Percentiles rank a stretch among this genome's conserved stretches.
Evolutionary conservation across 441 rosid species (phyloP).

Genomic region (Brassica balearica): DNA sequence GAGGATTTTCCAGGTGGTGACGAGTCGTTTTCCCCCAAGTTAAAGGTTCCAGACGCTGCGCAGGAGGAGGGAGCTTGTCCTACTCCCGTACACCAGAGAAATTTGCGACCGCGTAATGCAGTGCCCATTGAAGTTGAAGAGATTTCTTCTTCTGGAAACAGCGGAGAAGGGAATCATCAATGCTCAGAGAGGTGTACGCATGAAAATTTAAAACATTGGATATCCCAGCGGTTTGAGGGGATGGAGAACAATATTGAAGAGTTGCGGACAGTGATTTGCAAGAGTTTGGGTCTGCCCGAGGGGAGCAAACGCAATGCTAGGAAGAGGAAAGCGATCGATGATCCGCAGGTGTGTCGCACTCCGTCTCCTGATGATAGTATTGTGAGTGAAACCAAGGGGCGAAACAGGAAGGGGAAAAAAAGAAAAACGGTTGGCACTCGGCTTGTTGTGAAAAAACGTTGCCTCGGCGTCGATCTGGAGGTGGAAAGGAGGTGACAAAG

Average conservation of each 20-base stretch:
- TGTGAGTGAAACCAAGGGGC: neutral
- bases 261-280: neutral
- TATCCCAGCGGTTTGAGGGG: too few species aligned
- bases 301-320: neutral
- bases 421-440: neutral
- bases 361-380: neutral
- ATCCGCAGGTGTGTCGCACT: neutral
- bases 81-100: too few species aligned
- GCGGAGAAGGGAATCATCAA: too few species aligned
- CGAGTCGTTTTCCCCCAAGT: too few species aligned
- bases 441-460: neutral
- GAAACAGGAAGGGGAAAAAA: neutral
- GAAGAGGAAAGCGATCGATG: neutral
- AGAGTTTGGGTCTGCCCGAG: neutral
- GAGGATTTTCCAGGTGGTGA: neutral
- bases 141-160: too few species aligned
- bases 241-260: neutral
- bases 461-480: too few species aligned
- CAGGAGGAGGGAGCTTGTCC: too few species aligned
- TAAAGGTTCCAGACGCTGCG: neutral
- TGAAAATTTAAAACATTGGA: too few species aligned
- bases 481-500: too few species aligned
- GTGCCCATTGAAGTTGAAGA: too few species aligned
- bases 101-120: too few species aligned
- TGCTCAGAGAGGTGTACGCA: too few species aligned